These are phyloP conservation scores for Gossypium lobatum DNA, from an alignment of 441 rosid genomes.

Conservation along the genomic window DNA sequence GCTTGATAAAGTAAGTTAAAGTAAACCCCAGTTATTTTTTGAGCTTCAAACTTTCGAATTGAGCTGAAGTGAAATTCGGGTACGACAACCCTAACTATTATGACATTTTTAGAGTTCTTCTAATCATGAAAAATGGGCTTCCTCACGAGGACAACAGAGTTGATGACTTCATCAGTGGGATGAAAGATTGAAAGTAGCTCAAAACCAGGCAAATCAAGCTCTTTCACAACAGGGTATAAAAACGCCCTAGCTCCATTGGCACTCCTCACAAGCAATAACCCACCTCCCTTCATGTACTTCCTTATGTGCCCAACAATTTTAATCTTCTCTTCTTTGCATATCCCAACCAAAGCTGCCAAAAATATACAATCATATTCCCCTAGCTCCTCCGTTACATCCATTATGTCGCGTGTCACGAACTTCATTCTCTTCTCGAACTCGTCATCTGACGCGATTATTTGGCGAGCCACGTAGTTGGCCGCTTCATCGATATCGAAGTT, in stretches of 20 bases:
- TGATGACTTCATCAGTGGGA: constrained; percentile 26
- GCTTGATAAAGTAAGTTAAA: too few relatives aligned
- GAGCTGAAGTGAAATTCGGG: too few relatives aligned
- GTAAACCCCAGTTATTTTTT: too few relatives aligned
- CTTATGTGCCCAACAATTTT: constrained; percentile 23
- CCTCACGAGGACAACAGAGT: constrained; percentile 30
- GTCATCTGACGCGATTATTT: constrained; percentile 22
- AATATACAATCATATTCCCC: constrained; percentile 35
- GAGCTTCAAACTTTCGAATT: too few relatives aligned
- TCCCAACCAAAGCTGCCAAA: constrained; percentile 40
- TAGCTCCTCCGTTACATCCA: constrained; percentile 28
- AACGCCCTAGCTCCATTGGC: constrained; percentile 38
- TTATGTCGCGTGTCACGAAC: constrained; percentile 25
- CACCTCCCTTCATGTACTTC: constrained; percentile 28
- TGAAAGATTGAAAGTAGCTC: constrained; percentile 34
- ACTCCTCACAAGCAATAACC: constrained; percentile 32
- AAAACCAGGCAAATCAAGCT: constrained; percentile 25
- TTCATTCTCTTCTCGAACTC: constrained; percentile 36
- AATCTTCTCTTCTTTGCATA: constrained; percentile 24
- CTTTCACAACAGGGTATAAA: constrained; percentile 30
- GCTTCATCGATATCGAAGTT: constrained; percentile 34
- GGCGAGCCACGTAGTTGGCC: constrained; percentile 24
- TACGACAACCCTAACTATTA: background rate
- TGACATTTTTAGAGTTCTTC: background rate
- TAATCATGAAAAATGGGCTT: constrained; percentile 12